Percentiles rank a stretch among this genome's conserved stretches.
phyloP scores from a whole-genome alignment of 139 green algal species.

The Coelastrella sp. region DNA sequence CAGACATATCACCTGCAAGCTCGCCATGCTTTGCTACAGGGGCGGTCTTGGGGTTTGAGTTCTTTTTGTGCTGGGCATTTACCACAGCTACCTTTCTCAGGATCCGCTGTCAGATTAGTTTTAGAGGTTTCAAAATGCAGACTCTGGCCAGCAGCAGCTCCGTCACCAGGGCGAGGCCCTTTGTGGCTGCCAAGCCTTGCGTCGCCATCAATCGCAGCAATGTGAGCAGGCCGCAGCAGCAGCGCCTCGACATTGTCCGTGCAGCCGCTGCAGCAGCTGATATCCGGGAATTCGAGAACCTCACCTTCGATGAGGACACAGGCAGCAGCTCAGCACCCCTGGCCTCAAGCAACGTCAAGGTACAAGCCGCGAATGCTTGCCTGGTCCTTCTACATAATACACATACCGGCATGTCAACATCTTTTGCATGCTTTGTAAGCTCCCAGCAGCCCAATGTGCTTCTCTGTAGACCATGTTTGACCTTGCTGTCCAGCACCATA shows the following conservation, averaged over 20 bases:
- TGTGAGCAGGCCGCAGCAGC: slow-evolving; percentile 8
- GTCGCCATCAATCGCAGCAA: background rate
- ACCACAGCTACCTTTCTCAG: background rate
- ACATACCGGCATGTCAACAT: no score
- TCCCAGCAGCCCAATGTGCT: background rate
- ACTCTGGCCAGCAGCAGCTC: slow-evolving; percentile 7
- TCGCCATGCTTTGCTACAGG: no score
- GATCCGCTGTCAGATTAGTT: background rate
- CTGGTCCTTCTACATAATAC: background rate
- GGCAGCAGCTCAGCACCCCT: slow-evolving; percentile 27
- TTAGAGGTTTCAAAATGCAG: slow-evolving; percentile 13
- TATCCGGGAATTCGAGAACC: slow-evolving; percentile 32
- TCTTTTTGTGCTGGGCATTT: background rate
- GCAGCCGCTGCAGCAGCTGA: background rate
- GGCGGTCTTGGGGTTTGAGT: background rate
- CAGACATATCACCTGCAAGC: no score
- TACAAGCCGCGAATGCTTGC: background rate
- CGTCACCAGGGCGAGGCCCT: slow-evolving; percentile 13
- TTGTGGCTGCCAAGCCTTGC: slow-evolving; percentile 15
- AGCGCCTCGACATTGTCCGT: background rate
- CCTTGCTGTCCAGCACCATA: no score
- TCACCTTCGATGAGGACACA: slow-evolving; percentile 13
- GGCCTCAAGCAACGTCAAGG: slow-evolving; percentile 28
- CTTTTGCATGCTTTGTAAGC: background rate
- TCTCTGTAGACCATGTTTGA: no score